A percentile compares a stretch with the other conserved stretches of the same genome.
phyloP scores from a whole-genome alignment of 1,284 basidiomycete species.

The Ustilago lituana region DNA sequence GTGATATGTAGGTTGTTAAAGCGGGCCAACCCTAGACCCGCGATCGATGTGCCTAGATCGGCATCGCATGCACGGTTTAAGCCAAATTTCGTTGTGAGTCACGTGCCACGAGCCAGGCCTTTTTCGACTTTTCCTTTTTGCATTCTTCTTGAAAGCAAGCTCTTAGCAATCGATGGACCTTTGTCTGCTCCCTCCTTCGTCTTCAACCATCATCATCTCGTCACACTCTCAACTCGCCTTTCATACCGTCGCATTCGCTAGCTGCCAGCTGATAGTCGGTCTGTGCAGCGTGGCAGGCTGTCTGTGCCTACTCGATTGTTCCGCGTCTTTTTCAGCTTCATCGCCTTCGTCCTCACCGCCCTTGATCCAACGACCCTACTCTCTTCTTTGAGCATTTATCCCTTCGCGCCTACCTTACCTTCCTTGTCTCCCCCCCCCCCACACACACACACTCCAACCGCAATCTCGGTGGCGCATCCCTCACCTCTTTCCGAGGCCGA shows the following conservation, averaged over 20 bases:
- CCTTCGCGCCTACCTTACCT: not conserved
- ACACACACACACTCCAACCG: too few relatives aligned
- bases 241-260: not conserved
- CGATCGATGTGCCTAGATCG: too few relatives aligned
- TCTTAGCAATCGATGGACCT: too few relatives aligned
- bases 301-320: not conserved
- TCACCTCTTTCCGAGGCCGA: slow-evolving; percentile 16
- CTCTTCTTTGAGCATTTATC: not conserved
- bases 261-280: too few relatives aligned
- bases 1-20: too few relatives aligned
- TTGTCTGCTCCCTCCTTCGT: not conserved
- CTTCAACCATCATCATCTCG: slow-evolving; percentile 1
- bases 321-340: not conserved
- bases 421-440: not conserved
- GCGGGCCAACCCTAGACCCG: too few relatives aligned
- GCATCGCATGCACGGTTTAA: too few relatives aligned
- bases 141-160: not conserved
- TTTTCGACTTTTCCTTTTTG: slow-evolving; percentile 8
- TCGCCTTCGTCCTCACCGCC: too few relatives aligned
- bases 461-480: slow-evolving; percentile 35
- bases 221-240: not conserved
- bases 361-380: too few relatives aligned
- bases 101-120: too few relatives aligned
- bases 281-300: not conserved
- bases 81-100: too few relatives aligned